Base-by-base conservation (phyloP, 1,284 basidiomycete genomes). In the Somion occarium region DNA sequence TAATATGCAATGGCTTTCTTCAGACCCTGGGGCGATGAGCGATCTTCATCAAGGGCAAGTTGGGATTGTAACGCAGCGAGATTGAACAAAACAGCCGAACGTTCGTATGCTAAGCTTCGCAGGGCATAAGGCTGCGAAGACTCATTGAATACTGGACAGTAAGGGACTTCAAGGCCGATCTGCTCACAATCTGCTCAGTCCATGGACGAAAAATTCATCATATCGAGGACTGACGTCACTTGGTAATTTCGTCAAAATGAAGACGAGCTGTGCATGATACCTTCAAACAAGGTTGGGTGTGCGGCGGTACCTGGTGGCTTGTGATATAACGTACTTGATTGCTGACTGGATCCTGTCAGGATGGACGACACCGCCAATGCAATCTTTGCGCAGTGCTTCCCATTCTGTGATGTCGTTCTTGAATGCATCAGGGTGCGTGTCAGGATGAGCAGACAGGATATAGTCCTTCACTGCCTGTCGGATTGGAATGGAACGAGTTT, bases 391-490 rank as follows among this genome's bases (percentile, higher is more conserved):
- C 49, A 95, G 71, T 3, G 70, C 64, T 47, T 85, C 81, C 79
- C 94, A 91, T 24, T 69, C 69, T 7, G 76, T 76, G 46, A 95
- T 82, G 66, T 98, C 94, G 60, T 77, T 74, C 65, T 76, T 84
- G 72, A 94, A 95, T n/a, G 86, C 83, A 60, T 94, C 91, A 0
- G 93, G 91, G 63, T 96, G 91, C n/a, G 84, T 81, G 39, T 88
- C 85, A 5, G 79, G 75, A 64, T 88, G 82, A 46, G 80, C 72
- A 0, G 69, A 62, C n/a, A 76, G 73, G 46, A 97, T 85, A 68
- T 93, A 91, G 38, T 74, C 72, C 39, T 83, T 77, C 1, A 88
- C 74, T 3, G 82, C 73, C 22, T 76, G 68, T 25, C 77, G 75
- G 54, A 94, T 71, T 20, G 82, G 74, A 26, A 85, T 64, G 1